phyloP scores from a whole-genome alignment of 768 basidiomycete genomes.

The Mycena latifolia region DNA sequence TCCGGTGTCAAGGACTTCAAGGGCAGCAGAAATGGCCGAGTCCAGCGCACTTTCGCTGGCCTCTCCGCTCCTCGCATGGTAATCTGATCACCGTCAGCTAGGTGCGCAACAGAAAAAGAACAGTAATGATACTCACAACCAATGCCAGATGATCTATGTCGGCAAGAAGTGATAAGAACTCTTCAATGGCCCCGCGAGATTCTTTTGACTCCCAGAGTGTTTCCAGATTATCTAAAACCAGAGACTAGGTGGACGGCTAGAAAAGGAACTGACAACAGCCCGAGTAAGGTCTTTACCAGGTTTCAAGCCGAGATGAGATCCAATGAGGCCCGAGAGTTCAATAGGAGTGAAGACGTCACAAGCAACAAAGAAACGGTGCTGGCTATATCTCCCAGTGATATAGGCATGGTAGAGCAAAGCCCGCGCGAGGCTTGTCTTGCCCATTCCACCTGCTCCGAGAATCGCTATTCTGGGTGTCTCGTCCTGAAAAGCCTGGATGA shows the following conservation, averaged over 20 bases:
- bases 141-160: slow-evolving; percentile 12
- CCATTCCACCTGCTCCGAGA: no score
- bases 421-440: neutral
- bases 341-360: neutral
- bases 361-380: slow-evolving; percentile 10
- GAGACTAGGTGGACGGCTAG: neutral
- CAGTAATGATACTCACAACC: neutral
- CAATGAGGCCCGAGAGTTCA: slow-evolving; percentile 11
- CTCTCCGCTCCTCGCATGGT: slow-evolving; percentile 28
- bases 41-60: slow-evolving; percentile 13
- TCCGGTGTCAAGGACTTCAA: slow-evolving; percentile 2
- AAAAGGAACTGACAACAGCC: slow-evolving; percentile 7
- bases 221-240: slow-evolving; percentile 20
- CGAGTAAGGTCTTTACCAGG: no score
- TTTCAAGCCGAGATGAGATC: slow-evolving; percentile 9
- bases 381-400: neutral
- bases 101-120: neutral
- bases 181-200: neutral
- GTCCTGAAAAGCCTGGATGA: no score
- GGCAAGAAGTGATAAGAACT: slow-evolving; percentile 12
- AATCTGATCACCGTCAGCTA: slow-evolving; percentile 4
- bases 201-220: slow-evolving; percentile 10
- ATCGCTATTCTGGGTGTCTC: no score
- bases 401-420: slow-evolving; percentile 15
- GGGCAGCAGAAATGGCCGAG: slow-evolving; percentile 14